Evolutionary conservation across 2,329 filamentous ascomycete species (phyloP), one percentile per base, ranked within the genome.

Genomic region (Xylaria sp.): DNA sequence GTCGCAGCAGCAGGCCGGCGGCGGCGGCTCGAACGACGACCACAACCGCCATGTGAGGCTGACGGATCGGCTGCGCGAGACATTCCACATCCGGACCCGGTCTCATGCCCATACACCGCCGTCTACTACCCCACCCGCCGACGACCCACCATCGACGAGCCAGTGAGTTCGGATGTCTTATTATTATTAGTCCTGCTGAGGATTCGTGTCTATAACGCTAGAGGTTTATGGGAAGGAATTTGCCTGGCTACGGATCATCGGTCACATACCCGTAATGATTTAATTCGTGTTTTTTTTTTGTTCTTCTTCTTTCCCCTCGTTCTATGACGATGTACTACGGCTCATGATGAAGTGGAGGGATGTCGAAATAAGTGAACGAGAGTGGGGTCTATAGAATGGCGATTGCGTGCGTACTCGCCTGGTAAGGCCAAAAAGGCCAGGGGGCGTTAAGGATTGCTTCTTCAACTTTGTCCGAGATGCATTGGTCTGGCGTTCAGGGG

Each of bases 11-110:
- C 47, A 61, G 48, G 62, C 54, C 19, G 42, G 54, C 6, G 69
- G 71, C 8, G 66, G 62, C 1, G 68, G 69, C n/a, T 67, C 71
- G 1, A 63, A 66, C 1, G 71, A 71, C 52, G 74, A 69, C 59
- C 66, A 68, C 47, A 69, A 69, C 20, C 74, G 75, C 21, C 74
- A 76, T 47, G 72, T 75, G 9, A 73, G 69, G 40, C 64, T 85
- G 37, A 73, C 82, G 6, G 74, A 77, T 40, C 77, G 77, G 47
- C 68, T 85, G 40, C 75, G 77, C 43, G 81, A 82, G 43, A 78
- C 75, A 60, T 83, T 85, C 61, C 76, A 76, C 40, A 76, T 83
- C 51, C 75, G 77, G 39, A 81, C 79, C 11, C 74, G 76, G 29
- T 71, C 77, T 13, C 76, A 80, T 56, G n/a, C n/a, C n/a, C n/a